Percentiles rank a stretch among this genome's conserved stretches.
These are phyloP conservation scores for Porogramme epimiltina DNA, from an alignment of 1,284 basidiomycete species.

Conservation along the genomic window DNA sequence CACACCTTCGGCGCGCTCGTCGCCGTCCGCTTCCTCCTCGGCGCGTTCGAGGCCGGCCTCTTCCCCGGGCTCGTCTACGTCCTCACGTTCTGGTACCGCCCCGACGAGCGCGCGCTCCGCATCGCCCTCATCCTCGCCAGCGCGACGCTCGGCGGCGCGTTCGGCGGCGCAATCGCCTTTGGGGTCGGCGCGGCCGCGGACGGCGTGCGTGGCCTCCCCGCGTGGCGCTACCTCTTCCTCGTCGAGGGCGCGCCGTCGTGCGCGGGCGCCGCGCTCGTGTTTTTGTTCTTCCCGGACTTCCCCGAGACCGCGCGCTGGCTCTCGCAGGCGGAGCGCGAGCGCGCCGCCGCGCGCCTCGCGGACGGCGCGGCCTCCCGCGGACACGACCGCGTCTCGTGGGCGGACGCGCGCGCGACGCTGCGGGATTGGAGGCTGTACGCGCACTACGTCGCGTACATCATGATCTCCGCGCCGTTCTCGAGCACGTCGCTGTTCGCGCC, in stretches of 20 bases:
- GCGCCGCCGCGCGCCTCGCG: conserved; percentile 29
- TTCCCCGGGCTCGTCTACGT: conserved; percentile 59
- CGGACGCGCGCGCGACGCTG: conserved; percentile 31
- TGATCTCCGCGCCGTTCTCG: conserved; percentile 36
- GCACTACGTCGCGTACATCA: conserved; percentile 35
- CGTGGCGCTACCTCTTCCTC: conserved; percentile 46
- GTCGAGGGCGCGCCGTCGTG: conserved; percentile 49
- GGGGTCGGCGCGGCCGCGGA: conserved; percentile 39
- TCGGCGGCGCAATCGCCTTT: conserved; percentile 44
- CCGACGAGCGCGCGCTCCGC: conserved; percentile 41
- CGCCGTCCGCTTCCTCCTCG: conserved; percentile 59
- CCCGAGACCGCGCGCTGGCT: conserved; percentile 46
- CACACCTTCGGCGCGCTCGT: conserved; percentile 36
- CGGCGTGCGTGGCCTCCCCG: conserved; percentile 31
- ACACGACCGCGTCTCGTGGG: conserved; percentile 30
- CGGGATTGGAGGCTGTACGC: conserved; percentile 33
- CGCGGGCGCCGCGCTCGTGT: conserved; percentile 39
- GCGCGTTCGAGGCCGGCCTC: conserved; percentile 65
- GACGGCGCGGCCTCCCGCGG: conserved; percentile 29
- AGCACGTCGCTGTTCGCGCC: conserved; percentile 39
- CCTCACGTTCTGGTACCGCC: conserved; percentile 43
- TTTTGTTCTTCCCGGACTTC: conserved; percentile 45
- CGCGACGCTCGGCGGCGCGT: conserved; percentile 44
- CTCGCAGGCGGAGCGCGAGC: conserved; percentile 31
- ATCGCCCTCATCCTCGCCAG: conserved; percentile 40